Percentiles rank a stretch among this genome's conserved stretches.
These are phyloP conservation scores for Aegilops speltoides DNA, from an alignment of 176 grass and related monocot species.

Conservation along the genomic window DNA sequence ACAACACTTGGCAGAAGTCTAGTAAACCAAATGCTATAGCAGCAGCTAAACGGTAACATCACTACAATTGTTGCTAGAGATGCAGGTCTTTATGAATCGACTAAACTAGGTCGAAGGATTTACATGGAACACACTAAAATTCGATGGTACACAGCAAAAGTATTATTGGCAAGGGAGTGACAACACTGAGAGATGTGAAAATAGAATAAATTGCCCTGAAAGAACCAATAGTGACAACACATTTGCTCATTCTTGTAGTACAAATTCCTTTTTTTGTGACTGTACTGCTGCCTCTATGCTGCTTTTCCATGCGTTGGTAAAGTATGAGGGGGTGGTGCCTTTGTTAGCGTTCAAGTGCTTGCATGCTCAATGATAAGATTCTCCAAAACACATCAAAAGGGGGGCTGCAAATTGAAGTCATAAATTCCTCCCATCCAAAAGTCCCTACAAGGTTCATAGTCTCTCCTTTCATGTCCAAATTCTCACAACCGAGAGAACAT, in stretches of 20 bases:
- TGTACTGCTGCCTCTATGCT: conserved; percentile 4
- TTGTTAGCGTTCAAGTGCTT: conserved; percentile 37
- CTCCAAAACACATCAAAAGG: conserved; percentile 2
- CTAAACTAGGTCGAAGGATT: too few relatives aligned
- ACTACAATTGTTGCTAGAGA: too few relatives aligned
- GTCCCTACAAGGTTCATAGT: background rate
- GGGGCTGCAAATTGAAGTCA: background rate
- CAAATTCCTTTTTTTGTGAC: background rate
- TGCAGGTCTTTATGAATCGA: too few relatives aligned
- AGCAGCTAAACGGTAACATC: too few relatives aligned
- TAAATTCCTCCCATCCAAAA: background rate
- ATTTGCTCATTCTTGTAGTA: conserved; percentile 24
- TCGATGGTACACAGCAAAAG: too few relatives aligned
- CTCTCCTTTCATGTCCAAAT: background rate
- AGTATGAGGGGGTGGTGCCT: conserved; percentile 15
- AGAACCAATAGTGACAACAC: background rate
- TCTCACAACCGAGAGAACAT: background rate
- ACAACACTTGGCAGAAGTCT: too few relatives aligned
- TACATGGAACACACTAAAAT: too few relatives aligned
- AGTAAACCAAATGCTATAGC: too few relatives aligned
- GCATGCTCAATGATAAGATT: conserved; percentile 33
- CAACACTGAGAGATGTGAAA: too few relatives aligned
- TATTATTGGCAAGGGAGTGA: too few relatives aligned
- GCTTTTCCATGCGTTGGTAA: conserved; percentile 29
- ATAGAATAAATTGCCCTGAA: too few relatives aligned